Conservation (phyloP, 2,329 filamentous ascomycete species). For the Monosporascus sp. region DNA sequence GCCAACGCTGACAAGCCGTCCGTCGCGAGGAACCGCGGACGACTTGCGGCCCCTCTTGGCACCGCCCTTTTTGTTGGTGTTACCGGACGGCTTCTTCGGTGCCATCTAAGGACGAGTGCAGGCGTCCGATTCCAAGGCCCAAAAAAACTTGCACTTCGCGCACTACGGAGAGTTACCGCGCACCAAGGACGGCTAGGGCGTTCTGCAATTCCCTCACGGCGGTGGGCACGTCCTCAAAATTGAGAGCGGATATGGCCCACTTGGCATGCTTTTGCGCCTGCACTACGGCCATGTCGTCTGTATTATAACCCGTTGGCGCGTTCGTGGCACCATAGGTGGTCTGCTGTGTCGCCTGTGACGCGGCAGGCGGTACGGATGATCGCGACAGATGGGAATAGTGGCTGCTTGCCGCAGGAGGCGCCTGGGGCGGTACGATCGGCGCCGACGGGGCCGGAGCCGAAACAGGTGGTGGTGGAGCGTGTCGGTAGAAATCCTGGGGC, state of each 20-base stretch:
- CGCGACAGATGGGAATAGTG: conserved; percentile 16
- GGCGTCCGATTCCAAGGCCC: too few relatives aligned
- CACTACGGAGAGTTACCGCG: conserved; percentile 32
- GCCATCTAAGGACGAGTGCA: too few relatives aligned
- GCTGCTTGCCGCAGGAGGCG: conserved; percentile 17
- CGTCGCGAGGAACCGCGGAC: too few relatives aligned
- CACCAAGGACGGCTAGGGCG: conserved; percentile 67
- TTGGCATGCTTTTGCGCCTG: conserved; percentile 92
- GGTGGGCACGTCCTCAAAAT: conserved; percentile 92
- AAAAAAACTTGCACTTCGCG: background rate
- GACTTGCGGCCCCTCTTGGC: too few relatives aligned
- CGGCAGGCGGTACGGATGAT: conserved; percentile 11
- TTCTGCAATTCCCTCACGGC: conserved; percentile 78
- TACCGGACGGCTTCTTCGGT: too few relatives aligned
- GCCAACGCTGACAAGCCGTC: too few relatives aligned
- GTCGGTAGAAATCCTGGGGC: conserved; percentile 30
- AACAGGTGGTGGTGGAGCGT: conserved; percentile 22
- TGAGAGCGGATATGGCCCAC: conserved; percentile 93
- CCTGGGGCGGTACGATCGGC: conserved; percentile 17
- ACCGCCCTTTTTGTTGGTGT: too few relatives aligned
- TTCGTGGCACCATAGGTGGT: conserved; percentile 17
- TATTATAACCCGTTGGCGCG: conserved; percentile 36
- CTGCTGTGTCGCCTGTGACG: conserved; percentile 13
- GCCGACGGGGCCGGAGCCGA: conserved; percentile 18
- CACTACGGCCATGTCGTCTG: conserved; percentile 65